Base-by-base conservation (phyloP, 2,329 filamentous ascomycete species). In the Fragosphaeria purpurea region DNA sequence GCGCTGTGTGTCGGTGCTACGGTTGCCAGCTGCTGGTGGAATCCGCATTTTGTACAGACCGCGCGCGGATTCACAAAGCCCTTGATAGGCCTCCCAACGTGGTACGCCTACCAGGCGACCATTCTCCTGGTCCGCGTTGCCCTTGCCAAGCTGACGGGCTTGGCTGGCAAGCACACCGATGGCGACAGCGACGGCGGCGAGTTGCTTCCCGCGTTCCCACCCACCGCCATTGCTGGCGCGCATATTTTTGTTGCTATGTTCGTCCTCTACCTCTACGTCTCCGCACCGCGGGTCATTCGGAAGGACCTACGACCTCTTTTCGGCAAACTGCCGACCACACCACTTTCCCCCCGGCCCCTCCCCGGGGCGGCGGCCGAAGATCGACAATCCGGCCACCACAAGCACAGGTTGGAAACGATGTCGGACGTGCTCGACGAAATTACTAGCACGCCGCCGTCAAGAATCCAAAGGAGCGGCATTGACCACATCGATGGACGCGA, bases 121-220 rank as follows among this genome's bases (percentile, higher is more conserved):
- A 71, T 82, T 30, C 61, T 87, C 9, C 61, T 74, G 6, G 65
- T 82, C 9, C 75, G 85, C 39, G 64, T 74, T 41, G 58, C 74
- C 12, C 75, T 79, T 46, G 65, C 70, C 22, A 67, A 63, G 11
- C 62, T 75, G 13, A 56, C 68, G 1, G 65, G 67, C 41, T 63
- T 71, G n/a, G 85, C 80, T 12, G 85, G 88, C 48, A 88, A 95
- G 55, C 13, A 46, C n/a, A 45, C 44, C 11, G 88, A 95, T 64
- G 55, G 63, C 68, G n/a, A 63, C 65, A 4, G 65, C 67, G 0
- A 62, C 66, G 30, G 63, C 63, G 1, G 58, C 68, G 22, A 22
- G 22, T 22, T 22, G 22, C 22, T 22, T 22, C 22, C 22, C 22
- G 22, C 22, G 7, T 66, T 68, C 4, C 59, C 64, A 5, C 66